phyloP scores from a whole-genome alignment of 495 filamentous ascomycete genomes.

The Aspergillus coremiiformis region DNA sequence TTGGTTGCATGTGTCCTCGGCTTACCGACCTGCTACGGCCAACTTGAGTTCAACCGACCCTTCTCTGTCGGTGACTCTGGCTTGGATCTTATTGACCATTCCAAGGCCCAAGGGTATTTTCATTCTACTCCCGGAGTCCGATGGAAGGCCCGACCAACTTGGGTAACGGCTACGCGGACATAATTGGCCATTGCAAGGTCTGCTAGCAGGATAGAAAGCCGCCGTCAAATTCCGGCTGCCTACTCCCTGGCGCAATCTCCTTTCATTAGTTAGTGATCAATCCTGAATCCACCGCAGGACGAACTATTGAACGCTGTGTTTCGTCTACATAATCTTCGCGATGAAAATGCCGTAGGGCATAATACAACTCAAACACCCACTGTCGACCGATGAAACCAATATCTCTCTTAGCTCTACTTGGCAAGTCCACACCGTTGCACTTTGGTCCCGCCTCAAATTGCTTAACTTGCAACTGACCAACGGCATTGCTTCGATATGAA shows the following conservation, averaged over 20 bases:
- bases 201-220: neutral
- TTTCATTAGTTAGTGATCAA: constrained; percentile 7
- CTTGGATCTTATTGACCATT: neutral
- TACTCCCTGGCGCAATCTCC: neutral
- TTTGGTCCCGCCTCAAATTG: constrained; percentile 5
- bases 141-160: neutral
- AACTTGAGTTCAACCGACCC: neutral
- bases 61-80: neutral
- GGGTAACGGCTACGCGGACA: neutral
- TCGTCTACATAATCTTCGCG: constrained; percentile 8
- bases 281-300: constrained; percentile 8
- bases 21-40: neutral
- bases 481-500: neutral
- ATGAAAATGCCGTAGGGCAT: neutral
- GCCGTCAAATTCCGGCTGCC: neutral
- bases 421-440: constrained; percentile 4
- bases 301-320: constrained; percentile 6
- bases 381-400: constrained; percentile 7
- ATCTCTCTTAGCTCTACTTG: constrained; percentile 4
- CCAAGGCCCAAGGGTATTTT: neutral
- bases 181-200: neutral
- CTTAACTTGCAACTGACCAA: constrained; percentile 7
- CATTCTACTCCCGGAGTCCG: too few species aligned
- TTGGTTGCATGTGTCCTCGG: too few species aligned
- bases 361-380: constrained; percentile 7